Evolutionary conservation across 345 rosid species (phyloP).

Genomic region (Euphorbia peplus): DNA sequence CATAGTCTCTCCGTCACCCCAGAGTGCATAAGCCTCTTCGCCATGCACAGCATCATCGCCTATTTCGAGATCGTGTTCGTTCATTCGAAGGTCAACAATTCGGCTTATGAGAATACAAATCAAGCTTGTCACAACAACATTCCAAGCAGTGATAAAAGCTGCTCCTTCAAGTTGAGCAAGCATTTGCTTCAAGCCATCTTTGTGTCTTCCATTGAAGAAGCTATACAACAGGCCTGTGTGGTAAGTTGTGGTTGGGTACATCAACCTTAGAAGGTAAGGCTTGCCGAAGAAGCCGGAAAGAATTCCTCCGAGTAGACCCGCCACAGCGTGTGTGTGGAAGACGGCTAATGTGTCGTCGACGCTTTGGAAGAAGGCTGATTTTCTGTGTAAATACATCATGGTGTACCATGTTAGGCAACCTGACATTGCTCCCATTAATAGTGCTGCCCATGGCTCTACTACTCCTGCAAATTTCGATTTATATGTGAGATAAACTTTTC

Average conservation of each 20-base stretch:
- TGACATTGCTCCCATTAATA: conserved; percentile 44
- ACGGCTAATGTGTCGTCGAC: conserved; percentile 62
- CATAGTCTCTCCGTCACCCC: conserved; percentile 50
- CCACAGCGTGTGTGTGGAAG: conserved; percentile 65
- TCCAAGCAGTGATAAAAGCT: conserved; percentile 45
- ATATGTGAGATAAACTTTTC: no score
- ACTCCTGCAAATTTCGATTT: conserved; percentile 42
- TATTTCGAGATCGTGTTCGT: conserved; percentile 52
- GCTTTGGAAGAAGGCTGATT: conserved; percentile 48
- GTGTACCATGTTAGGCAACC: conserved; percentile 59
- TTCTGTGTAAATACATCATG: conserved; percentile 56
- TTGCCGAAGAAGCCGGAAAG: conserved; percentile 48
- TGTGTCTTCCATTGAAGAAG: conserved; percentile 6
- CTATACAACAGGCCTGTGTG: conserved; percentile 43
- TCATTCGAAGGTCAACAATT: conserved; percentile 47
- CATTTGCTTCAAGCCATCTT: conserved; percentile 34
- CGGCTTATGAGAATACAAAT: conserved; percentile 49
- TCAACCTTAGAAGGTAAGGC: conserved; percentile 33
- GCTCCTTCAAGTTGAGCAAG: conserved; percentile 39
- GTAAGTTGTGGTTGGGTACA: conserved; percentile 17
- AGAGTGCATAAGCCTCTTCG: conserved; percentile 54
- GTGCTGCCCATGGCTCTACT: conserved; percentile 62
- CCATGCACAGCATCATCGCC: conserved; percentile 68
- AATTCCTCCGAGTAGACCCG: conserved; percentile 51
- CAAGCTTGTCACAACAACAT: conserved; percentile 38